A percentile compares a stretch with the other conserved stretches of the same genome.
Conservation (phyloP, 106 monocot species). For the Narthecium ossifragum region DNA sequence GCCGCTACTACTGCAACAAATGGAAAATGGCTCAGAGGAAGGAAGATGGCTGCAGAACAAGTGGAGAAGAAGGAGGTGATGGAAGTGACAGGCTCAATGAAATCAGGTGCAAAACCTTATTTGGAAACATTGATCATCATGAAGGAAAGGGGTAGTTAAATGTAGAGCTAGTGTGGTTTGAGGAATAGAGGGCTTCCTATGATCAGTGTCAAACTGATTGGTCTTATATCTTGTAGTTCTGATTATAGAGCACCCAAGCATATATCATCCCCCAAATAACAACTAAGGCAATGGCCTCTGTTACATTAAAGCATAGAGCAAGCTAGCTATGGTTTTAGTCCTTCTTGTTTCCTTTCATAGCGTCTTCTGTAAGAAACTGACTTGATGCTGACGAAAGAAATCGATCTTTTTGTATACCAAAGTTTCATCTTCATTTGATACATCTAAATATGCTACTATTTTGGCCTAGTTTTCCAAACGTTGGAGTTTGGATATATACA, state of each 20-base stretch:
- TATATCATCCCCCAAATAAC: slow-evolving; percentile 8
- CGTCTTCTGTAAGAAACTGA: neutral
- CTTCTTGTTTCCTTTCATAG: neutral
- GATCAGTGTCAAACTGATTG: neutral
- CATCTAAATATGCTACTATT: no score
- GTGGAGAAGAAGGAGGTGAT: neutral
- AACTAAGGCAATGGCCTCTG: neutral
- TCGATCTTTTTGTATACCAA: no score
- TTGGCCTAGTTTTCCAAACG: neutral
- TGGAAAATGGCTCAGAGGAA: neutral
- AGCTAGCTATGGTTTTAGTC: neutral
- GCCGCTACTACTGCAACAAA: no score
- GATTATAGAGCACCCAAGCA: slow-evolving; percentile 3
- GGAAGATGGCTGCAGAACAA: neutral
- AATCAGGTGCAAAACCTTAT: slow-evolving; percentile 3
- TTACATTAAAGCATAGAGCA: neutral
- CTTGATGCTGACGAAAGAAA: no score
- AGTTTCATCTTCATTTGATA: no score
- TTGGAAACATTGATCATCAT: neutral
- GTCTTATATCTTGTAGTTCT: neutral
- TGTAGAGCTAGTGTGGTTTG: slow-evolving; percentile 1
- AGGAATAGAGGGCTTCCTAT: neutral
- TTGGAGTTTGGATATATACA: neutral
- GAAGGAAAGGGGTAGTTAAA: slow-evolving; percentile 4
- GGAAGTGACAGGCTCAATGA: neutral